phyloP scores from a whole-genome alignment of 176 grass and related monocot genomes.

The Triticum monococcum region DNA sequence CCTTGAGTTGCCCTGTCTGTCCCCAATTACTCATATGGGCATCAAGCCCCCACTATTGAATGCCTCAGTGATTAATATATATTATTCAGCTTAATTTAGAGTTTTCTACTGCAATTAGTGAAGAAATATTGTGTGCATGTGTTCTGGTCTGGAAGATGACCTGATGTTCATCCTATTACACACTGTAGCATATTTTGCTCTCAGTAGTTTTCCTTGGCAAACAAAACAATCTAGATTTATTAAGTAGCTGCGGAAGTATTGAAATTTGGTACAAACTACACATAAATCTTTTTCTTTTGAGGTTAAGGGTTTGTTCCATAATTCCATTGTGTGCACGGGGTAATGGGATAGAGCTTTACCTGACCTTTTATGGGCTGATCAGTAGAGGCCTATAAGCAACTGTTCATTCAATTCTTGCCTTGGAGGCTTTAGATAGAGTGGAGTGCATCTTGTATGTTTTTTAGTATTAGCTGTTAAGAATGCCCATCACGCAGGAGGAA shows the following conservation, averaged over 20 bases:
- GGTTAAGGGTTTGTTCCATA: not conserved
- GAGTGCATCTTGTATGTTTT: not conserved
- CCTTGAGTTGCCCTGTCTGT: no score
- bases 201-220: not conserved
- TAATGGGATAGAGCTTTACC: not conserved
- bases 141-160: not conserved
- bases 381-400: not conserved
- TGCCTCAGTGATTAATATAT: not conserved
- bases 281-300: not conserved
- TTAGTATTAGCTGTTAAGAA: not conserved
- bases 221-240: not conserved
- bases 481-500: not conserved
- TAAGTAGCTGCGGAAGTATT: not conserved
- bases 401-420: not conserved
- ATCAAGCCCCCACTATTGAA: not conserved
- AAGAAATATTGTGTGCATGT: not conserved
- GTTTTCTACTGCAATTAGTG: not conserved
- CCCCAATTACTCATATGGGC: no score
- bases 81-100: not conserved
- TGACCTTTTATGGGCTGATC: not conserved
- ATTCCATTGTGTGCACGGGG: not conserved
- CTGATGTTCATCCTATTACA: not conserved
- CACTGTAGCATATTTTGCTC: not conserved
- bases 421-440: not conserved
- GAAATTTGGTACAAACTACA: not conserved